A percentile compares a stretch with the other conserved stretches of the same genome.
These are phyloP conservation scores for Clonostachys byssicola DNA, from an alignment of 2,329 filamentous ascomycete species.

Conservation along the genomic window DNA sequence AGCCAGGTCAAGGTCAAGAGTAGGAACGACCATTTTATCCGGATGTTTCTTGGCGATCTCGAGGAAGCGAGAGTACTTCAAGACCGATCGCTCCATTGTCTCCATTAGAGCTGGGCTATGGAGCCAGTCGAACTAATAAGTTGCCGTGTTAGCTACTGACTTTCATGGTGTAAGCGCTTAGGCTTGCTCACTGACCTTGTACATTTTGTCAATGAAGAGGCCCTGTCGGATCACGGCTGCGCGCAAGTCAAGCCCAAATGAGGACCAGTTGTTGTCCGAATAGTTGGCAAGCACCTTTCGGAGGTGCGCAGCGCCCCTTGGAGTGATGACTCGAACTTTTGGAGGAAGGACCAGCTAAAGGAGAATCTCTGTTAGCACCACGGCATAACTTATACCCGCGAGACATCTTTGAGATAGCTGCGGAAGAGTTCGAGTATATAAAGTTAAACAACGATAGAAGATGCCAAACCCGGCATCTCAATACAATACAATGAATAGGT, in stretches of 20 bases:
- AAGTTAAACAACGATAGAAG: no score
- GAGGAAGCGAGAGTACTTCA: background rate
- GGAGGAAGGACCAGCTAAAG: no score
- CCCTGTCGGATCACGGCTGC: slow-evolving; percentile 19
- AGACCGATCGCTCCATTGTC: background rate
- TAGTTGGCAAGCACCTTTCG: background rate
- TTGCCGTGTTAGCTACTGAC: no score
- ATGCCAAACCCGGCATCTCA: no score
- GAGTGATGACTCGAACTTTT: no score
- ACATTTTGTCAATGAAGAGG: slow-evolving; percentile 35
- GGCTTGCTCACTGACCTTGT: slow-evolving; percentile 3
- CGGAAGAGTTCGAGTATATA: no score
- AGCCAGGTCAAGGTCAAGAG: slow-evolving; percentile 33
- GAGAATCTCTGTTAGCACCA: no score
- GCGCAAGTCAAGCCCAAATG: background rate
- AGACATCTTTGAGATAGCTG: no score
- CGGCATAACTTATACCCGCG: no score
- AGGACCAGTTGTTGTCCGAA: background rate
- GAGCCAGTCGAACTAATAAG: background rate
- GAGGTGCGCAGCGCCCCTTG: no score
- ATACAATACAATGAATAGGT: no score
- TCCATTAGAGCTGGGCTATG: background rate
- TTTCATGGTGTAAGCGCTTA: no score
- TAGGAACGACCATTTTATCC: slow-evolving; percentile 23
- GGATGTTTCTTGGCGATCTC: background rate